Evolutionary conservation across 768 basidiomycete species (phyloP).

Genomic region (Hydnum rufescens): DNA sequence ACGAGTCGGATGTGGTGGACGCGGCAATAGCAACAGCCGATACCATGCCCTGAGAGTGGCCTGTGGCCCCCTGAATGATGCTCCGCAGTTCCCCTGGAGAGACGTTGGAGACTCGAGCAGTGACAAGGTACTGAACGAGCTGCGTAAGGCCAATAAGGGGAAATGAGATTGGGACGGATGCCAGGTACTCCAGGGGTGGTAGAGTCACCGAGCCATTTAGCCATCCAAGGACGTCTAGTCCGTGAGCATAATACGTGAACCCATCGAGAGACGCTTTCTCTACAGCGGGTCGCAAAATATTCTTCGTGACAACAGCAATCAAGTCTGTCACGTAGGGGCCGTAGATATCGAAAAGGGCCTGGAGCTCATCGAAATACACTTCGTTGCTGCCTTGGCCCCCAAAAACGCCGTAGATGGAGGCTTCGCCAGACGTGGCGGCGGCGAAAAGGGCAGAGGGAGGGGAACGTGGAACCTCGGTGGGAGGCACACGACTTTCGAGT

Average conservation of each 20-base stretch:
- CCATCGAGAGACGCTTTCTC: slow-evolving; percentile 30
- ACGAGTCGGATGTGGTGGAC: slow-evolving; percentile 54
- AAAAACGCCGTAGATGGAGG: slow-evolving; percentile 78
- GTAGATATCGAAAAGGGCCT: slow-evolving; percentile 81
- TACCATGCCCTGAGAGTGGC: slow-evolving; percentile 93
- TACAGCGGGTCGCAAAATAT: slow-evolving; percentile 54
- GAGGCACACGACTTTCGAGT: slow-evolving; percentile 36
- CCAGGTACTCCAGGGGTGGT: slow-evolving; percentile 70
- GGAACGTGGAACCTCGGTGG: slow-evolving; percentile 33
- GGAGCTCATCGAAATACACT: slow-evolving; percentile 92
- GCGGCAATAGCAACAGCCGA: slow-evolving; percentile 81
- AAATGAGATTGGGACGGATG: slow-evolving; percentile 82
- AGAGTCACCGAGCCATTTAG: slow-evolving; percentile 47
- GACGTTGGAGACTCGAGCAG: slow-evolving; percentile 52
- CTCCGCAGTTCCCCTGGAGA: slow-evolving; percentile 64
- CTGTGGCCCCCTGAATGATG: slow-evolving; percentile 70
- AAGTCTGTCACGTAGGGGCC: slow-evolving; percentile 63
- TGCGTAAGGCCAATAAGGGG: slow-evolving; percentile 95
- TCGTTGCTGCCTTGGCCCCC: slow-evolving; percentile 98
- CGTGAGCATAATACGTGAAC: slow-evolving; percentile 48
- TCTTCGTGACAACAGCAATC: slow-evolving; percentile 38
- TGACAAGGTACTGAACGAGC: slow-evolving; percentile 76
- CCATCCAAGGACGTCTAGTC: slow-evolving; percentile 72
- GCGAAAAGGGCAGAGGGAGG: slow-evolving; percentile 49
- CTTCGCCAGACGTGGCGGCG: slow-evolving; percentile 39